Evolutionary conservation across 192 early-diverging fungal species (phyloP).

Genomic region (Fimicolochytrium jonesii): DNA sequence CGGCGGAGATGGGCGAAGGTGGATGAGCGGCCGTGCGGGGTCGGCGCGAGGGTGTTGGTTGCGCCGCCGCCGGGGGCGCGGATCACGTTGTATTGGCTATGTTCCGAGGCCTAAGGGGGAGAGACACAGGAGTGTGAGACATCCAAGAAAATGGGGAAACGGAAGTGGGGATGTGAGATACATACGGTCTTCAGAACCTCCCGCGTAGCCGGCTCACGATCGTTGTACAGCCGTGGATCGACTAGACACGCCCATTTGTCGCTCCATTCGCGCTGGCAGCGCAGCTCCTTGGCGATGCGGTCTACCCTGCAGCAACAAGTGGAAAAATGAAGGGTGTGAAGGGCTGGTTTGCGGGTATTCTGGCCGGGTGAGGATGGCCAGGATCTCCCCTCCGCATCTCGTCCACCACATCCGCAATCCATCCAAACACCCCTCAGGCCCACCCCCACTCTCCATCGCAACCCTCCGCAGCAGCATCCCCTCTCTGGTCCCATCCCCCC

Average conservation of each 20-base stretch:
- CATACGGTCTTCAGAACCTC: neutral
- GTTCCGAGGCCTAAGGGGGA: neutral
- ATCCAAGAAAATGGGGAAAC: neutral
- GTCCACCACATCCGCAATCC: too few relatives aligned
- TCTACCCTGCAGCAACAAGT: too few relatives aligned
- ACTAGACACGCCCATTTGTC: constrained; percentile 30
- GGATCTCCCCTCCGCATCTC: too few relatives aligned
- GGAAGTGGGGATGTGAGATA: neutral
- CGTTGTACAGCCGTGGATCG: constrained; percentile 32
- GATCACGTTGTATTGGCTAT: neutral
- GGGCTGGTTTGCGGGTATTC: too few relatives aligned
- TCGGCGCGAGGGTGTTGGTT: constrained; percentile 1
- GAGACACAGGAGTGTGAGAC: neutral
- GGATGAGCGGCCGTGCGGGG: neutral
- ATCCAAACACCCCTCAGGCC: too few relatives aligned
- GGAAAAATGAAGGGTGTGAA: too few relatives aligned
- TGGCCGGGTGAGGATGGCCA: too few relatives aligned
- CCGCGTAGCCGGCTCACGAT: constrained; percentile 15
- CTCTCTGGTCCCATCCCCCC: too few relatives aligned
- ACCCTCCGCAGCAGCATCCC: too few relatives aligned
- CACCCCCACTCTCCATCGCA: too few relatives aligned
- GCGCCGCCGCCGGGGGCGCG: neutral
- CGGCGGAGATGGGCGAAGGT: constrained; percentile 54
- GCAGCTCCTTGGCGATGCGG: constrained; percentile 32
- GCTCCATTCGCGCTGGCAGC: constrained; percentile 33